Evolutionary conservation across 2,329 filamentous ascomycete species (phyloP).

Genomic region (Botrytis fragariae): DNA sequence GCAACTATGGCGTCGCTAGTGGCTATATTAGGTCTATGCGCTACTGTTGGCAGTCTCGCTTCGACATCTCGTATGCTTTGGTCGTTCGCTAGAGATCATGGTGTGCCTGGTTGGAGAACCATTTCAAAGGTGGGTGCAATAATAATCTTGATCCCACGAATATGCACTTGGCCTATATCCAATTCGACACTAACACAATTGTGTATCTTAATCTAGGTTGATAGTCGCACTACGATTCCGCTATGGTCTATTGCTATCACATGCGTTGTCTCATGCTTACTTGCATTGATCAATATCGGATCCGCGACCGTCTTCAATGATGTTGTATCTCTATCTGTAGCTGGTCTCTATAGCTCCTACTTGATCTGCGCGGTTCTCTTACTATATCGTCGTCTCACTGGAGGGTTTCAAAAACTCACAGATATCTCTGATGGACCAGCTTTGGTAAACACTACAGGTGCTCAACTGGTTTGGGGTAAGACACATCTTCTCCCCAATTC

Average conservation of each 20-base stretch:
- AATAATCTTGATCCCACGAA: neutral
- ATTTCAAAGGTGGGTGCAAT: slow-evolving; percentile 37
- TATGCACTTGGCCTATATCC: fast-evolving
- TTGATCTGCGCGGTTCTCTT: slow-evolving; percentile 17
- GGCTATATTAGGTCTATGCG: slow-evolving; percentile 40
- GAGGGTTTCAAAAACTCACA: neutral
- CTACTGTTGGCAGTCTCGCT: slow-evolving; percentile 40
- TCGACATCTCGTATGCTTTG: slow-evolving; percentile 42
- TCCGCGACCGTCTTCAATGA: slow-evolving; percentile 50
- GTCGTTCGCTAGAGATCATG: slow-evolving; percentile 46
- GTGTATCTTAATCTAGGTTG: neutral
- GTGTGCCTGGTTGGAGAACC: slow-evolving; percentile 42
- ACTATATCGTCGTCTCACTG: slow-evolving; percentile 19
- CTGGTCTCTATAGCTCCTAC: slow-evolving; percentile 20
- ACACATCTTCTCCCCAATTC: neutral
- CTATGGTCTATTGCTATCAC: slow-evolving; percentile 16
- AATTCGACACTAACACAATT: neutral
- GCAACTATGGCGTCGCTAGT: slow-evolving; percentile 48
- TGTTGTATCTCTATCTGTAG: slow-evolving; percentile 44
- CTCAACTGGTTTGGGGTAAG: slow-evolving; percentile 18
- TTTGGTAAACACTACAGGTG: slow-evolving; percentile 13
- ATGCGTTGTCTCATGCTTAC: slow-evolving; percentile 12
- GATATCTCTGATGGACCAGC: neutral
- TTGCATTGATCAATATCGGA: slow-evolving; percentile 46
- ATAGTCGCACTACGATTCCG: slow-evolving; percentile 2